A percentile compares a stretch with the other conserved stretches of the same genome.
These are phyloP conservation scores for Tetrapisispora nanseiensis DNA, from an alignment of 805 yeast genomes.

Conservation along the genomic window DNA sequence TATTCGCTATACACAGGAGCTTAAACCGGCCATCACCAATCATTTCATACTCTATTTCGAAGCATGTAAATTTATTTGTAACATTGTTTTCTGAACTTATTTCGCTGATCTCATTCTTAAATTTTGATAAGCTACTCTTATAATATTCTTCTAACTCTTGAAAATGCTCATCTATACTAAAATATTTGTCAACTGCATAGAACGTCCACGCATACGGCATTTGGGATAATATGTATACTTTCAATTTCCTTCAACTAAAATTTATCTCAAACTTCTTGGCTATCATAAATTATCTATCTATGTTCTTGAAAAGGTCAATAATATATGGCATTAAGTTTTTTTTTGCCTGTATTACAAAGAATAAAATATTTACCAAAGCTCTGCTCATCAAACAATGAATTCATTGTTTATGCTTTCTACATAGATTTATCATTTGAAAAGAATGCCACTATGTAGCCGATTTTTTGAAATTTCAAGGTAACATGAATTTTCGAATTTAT, in stretches of 20 bases:
- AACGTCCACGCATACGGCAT: constrained; percentile 13
- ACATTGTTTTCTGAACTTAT: constrained; percentile 1
- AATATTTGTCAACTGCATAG: constrained; percentile 7
- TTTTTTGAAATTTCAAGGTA: neutral
- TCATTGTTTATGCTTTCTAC: no score
- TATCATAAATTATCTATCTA: no score
- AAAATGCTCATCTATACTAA: constrained; percentile 2
- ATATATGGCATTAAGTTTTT: no score
- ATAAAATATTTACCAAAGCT: no score
- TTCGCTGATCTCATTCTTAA: neutral
- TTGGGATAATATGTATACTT: neutral
- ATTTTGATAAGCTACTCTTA: neutral
- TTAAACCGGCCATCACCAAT: constrained; percentile 4
- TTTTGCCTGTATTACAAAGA: no score
- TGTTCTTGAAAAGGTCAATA: no score
- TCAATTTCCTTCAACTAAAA: no score
- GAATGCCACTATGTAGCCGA: no score
- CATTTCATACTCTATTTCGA: constrained; percentile 7
- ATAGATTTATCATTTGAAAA: neutral
- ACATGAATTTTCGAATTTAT: no score
- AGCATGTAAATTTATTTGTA: constrained; percentile 6
- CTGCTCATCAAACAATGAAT: no score
- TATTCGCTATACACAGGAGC: constrained; percentile 8
- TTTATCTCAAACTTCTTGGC: no score
- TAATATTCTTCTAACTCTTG: constrained; percentile 7